These are phyloP conservation scores for Papiliotrema flavescens DNA, from an alignment of 1,284 basidiomycete species.

Conservation along the genomic window DNA sequence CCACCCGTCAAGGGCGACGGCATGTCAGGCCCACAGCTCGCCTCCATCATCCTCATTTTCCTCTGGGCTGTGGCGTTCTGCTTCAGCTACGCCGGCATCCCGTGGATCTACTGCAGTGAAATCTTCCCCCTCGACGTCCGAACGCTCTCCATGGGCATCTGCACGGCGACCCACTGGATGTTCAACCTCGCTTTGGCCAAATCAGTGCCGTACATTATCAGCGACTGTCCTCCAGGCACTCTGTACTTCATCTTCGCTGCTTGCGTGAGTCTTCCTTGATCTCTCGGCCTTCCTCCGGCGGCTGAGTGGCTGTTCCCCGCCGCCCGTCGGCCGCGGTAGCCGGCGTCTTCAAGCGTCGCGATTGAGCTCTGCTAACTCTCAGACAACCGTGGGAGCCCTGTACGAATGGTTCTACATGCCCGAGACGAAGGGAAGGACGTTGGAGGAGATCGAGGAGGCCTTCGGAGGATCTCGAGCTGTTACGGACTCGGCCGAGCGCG, in stretches of 20 bases:
- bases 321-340: too few relatives aligned
- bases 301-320: too few relatives aligned
- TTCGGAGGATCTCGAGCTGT: background rate
- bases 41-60: constrained; percentile 12
- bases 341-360: too few relatives aligned
- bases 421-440: background rate
- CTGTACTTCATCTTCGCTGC: constrained; percentile 17
- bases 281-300: background rate
- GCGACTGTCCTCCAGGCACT: constrained; percentile 7
- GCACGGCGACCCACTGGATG: constrained; percentile 22
- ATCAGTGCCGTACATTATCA: constrained; percentile 16
- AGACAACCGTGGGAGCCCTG: background rate
- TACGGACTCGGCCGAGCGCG: too few relatives aligned
- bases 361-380: too few relatives aligned
- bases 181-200: constrained; percentile 25
- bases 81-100: constrained; percentile 19
- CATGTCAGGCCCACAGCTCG: background rate
- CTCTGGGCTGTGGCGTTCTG: constrained; percentile 12
- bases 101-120: constrained; percentile 25
- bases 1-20: constrained; percentile 4
- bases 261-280: constrained; percentile 11
- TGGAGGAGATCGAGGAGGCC: background rate
- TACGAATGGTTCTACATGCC: background rate
- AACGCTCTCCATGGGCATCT: constrained; percentile 15
- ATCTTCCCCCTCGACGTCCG: constrained; percentile 23